Evolutionary conservation across 2,329 filamentous ascomycete genomes (phyloP).

Genomic region (Cytospora leucostoma): DNA sequence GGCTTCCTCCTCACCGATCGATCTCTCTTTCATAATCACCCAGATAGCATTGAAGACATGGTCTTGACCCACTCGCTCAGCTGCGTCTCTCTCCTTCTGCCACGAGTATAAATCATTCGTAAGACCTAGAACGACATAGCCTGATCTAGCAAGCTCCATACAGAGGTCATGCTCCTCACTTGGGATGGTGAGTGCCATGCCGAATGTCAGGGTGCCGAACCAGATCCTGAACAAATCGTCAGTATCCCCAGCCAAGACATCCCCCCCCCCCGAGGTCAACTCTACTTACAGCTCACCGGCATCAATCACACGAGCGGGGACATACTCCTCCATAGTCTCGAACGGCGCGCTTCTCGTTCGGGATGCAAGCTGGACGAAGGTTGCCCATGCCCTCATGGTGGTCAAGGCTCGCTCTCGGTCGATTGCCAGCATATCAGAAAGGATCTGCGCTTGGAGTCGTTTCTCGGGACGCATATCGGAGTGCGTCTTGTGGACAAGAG

Average conservation of each 20-base stretch:
- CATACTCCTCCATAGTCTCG: slow-evolving; percentile 32
- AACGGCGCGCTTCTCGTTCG: slow-evolving; percentile 26
- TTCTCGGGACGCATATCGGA: slow-evolving; percentile 32
- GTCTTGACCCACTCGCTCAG: slow-evolving; percentile 30
- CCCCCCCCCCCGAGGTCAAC: too few species aligned
- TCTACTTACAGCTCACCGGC: slow-evolving; percentile 33
- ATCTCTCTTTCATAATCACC: slow-evolving; percentile 42
- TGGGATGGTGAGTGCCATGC: slow-evolving; percentile 40
- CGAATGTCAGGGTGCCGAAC: slow-evolving; percentile 41
- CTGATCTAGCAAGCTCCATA: slow-evolving; percentile 34
- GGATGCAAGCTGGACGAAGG: slow-evolving; percentile 28
- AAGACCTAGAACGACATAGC: slow-evolving; percentile 36
- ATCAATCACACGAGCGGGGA: slow-evolving; percentile 33
- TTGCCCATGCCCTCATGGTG: slow-evolving; percentile 33
- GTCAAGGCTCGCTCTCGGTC: slow-evolving; percentile 31
- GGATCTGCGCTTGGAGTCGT: slow-evolving; percentile 27
- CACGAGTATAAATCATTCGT: slow-evolving; percentile 45
- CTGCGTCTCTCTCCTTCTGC: slow-evolving; percentile 39
- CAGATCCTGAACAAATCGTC: slow-evolving; percentile 35
- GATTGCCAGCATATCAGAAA: slow-evolving; percentile 30
- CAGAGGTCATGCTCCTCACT: slow-evolving; percentile 38
- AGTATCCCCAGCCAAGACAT: not conserved
- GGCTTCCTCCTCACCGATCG: slow-evolving; percentile 30
- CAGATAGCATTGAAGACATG: slow-evolving; percentile 43
- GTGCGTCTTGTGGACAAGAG: slow-evolving; percentile 26